Percentiles rank a stretch among this genome's conserved stretches.
Conservation (phyloP, 352 stramenopile genomes). For the Phytophthora palmivora region DNA sequence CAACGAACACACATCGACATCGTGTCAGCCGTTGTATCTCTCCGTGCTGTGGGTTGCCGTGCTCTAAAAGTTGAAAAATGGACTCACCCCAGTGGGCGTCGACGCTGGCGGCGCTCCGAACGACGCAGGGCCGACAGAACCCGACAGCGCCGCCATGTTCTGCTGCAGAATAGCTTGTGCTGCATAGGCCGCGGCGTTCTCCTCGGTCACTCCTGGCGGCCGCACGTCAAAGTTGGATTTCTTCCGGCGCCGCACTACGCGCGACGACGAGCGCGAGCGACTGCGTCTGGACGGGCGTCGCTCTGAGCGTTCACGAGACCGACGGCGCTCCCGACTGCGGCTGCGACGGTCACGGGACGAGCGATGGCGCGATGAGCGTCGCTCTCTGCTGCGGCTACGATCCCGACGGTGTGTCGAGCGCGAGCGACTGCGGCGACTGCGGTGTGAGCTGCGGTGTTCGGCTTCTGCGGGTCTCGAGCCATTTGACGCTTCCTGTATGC, state of each 20-base stretch:
- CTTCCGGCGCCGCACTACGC: constrained; percentile 60
- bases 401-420: constrained; percentile 48
- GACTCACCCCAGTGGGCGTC: constrained; percentile 33
- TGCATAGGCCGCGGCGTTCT: constrained; percentile 84
- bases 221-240: constrained; percentile 89
- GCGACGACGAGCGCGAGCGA: constrained; percentile 53
- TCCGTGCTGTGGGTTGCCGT: constrained; percentile 35
- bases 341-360: constrained; percentile 51
- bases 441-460: constrained; percentile 36
- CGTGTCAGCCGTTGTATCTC: constrained; percentile 52
- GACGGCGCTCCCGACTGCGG: constrained; percentile 44
- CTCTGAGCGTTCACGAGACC: constrained; percentile 45
- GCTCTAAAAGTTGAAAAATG: constrained; percentile 9
- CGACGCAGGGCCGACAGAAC: constrained; percentile 65
- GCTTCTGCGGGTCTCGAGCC: constrained; percentile 14
- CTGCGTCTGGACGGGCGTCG: constrained; percentile 51
- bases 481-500: constrained; percentile 34
- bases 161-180: constrained; percentile 88
- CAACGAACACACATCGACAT: constrained; percentile 56
- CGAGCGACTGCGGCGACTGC: constrained; percentile 51
- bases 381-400: constrained; percentile 46
- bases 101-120: constrained; percentile 55
- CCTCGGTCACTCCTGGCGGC: constrained; percentile 79
- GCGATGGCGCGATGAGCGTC: constrained; percentile 48
- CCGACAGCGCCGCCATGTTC: constrained; percentile 77